phyloP scores from a whole-genome alignment of 352 stramenopile genomes.

The Pythium utonaiense region DNA sequence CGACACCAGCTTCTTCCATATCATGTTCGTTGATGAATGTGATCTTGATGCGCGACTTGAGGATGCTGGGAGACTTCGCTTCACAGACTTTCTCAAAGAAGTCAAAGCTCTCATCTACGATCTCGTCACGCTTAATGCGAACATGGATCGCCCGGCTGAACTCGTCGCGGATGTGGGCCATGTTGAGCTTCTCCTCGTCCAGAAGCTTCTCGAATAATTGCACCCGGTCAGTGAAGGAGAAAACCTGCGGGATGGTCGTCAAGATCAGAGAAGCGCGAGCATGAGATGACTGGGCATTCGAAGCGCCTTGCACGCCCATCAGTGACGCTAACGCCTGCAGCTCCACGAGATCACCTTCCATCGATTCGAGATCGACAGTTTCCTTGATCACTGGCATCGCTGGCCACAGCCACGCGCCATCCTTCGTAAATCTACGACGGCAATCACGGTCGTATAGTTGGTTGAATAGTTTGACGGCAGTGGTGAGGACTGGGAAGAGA shows the following conservation, averaged over 20 bases:
- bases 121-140: constrained; percentile 66
- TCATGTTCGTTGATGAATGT: constrained; percentile 88
- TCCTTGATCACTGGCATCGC: constrained; percentile 65
- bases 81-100: constrained; percentile 63
- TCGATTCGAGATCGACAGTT: constrained; percentile 56
- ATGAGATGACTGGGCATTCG: constrained; percentile 26
- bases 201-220: constrained; percentile 71
- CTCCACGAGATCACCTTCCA: constrained; percentile 51
- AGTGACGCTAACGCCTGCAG: constrained; percentile 47
- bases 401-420: constrained; percentile 64
- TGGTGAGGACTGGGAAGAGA: constrained; percentile 49
- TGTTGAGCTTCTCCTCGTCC: constrained; percentile 51
- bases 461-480: constrained; percentile 75
- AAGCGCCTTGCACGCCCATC: constrained; percentile 26
- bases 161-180: constrained; percentile 51
- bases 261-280: constrained; percentile 52
- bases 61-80: constrained; percentile 48
- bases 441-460: constrained; percentile 75
- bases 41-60: constrained; percentile 79
- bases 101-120: constrained; percentile 90
- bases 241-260: constrained; percentile 72
- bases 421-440: constrained; percentile 41
- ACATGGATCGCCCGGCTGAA: constrained; percentile 54
- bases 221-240: constrained; percentile 77
- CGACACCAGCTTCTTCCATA: constrained; percentile 92